Conservation (phyloP, 768 basidiomycete species). For the Boletus subcaerulescens region DNA sequence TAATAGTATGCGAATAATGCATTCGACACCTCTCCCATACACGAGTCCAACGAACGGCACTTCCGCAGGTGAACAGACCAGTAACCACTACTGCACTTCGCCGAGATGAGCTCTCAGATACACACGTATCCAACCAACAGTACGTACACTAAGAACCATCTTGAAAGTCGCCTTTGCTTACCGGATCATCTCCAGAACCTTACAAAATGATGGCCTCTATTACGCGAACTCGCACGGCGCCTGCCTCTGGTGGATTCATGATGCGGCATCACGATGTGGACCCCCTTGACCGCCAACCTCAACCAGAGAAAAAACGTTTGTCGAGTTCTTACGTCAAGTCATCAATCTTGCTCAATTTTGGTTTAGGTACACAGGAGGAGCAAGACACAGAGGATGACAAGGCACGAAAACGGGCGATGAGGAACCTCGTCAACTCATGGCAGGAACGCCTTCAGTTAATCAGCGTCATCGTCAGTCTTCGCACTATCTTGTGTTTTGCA, state of each 20-base stretch:
- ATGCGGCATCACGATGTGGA: conserved; percentile 4
- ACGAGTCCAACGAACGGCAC: neutral
- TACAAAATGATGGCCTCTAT: conserved; percentile 5
- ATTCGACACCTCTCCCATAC: neutral
- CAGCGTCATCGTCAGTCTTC: conserved; percentile 49
- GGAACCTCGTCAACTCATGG: conserved; percentile 55
- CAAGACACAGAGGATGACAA: conserved; percentile 49
- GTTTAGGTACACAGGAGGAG: conserved; percentile 44
- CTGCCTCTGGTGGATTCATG: conserved; percentile 17
- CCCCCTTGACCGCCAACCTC: conserved; percentile 1
- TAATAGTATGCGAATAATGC: neutral
- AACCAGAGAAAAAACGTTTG: conserved; percentile 18
- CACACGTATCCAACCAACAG: neutral
- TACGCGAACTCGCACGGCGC: conserved; percentile 11
- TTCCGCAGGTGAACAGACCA: neutral
- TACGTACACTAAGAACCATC: neutral
- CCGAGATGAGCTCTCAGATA: too few relatives aligned
- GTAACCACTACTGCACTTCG: neutral
- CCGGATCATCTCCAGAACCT: neutral
- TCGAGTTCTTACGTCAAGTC: neutral
- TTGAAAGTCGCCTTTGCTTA: neutral
- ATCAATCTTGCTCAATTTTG: neutral
- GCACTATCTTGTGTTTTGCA: neutral
- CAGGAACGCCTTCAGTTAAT: conserved; percentile 61
- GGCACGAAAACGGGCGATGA: conserved; percentile 42